Percentiles rank a stretch among this genome's conserved stretches.
phyloP scores from a whole-genome alignment of 2,329 filamentous ascomycete species.

The Exophiala alcalophila region DNA sequence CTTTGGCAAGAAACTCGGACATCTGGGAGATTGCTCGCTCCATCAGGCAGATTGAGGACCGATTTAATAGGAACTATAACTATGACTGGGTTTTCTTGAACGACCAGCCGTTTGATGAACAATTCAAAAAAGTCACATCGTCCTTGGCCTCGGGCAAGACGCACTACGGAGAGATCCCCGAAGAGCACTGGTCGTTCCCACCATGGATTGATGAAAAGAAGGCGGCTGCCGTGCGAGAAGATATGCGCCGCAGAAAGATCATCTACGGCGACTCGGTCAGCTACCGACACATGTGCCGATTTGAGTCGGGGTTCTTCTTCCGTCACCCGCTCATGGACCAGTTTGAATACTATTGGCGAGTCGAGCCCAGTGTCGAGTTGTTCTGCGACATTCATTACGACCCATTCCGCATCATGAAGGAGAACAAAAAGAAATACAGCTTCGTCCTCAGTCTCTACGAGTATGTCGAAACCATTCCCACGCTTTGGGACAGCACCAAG shows the following conservation, averaged over 20 bases:
- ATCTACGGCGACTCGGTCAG: conserved; percentile 97
- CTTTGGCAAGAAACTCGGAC: conserved; percentile 86
- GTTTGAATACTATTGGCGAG: conserved; percentile 99
- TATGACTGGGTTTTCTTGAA: conserved; percentile 99
- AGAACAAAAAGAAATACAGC: conserved; percentile 96
- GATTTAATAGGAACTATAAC: conserved; percentile 94
- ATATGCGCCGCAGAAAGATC: conserved; percentile 91
- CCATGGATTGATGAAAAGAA: conserved; percentile 93
- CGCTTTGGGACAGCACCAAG: conserved; percentile 91
- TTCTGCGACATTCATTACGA: conserved; percentile 96
- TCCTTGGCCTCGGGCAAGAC: conserved; percentile 90
- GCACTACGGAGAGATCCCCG: conserved; percentile 82
- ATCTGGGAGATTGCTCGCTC: conserved; percentile 96
- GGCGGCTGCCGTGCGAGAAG: conserved; percentile 83
- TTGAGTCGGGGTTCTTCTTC: conserved; percentile 99
- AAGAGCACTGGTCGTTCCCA: conserved; percentile 97
- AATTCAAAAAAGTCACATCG: conserved; percentile 87
- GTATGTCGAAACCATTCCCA: conserved; percentile 93
- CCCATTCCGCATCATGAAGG: conserved; percentile 93
- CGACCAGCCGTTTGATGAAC: conserved; percentile 87
- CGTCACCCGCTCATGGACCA: conserved; percentile 88
- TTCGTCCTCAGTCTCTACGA: conserved; percentile 95
- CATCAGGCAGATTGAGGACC: conserved; percentile 94
- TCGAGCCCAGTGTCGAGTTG: conserved; percentile 94
- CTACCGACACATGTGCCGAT: conserved; percentile 99